Conservation (phyloP, 1,284 basidiomycete genomes). For the Cutaneotrichosporon dermatis region DNA sequence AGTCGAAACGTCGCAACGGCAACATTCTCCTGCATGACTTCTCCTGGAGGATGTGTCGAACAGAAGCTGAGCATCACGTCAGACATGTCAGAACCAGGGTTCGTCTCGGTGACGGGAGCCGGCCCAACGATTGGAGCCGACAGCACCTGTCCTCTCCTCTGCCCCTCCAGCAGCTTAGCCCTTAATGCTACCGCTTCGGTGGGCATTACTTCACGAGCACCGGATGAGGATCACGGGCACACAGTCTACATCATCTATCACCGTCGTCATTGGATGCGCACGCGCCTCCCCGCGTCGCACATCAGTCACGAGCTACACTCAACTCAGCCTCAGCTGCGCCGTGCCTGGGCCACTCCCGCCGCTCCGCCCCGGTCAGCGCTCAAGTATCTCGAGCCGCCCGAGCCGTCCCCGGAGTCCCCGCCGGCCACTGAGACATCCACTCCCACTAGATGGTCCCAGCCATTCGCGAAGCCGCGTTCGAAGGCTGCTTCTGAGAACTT, state of each 20-base stretch:
- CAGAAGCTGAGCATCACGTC: not conserved
- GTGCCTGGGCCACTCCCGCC: not conserved
- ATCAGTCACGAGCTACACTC: not conserved
- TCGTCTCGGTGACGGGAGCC: too few relatives aligned
- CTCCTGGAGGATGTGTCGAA: too few relatives aligned
- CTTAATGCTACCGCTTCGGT: too few relatives aligned
- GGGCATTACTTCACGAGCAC: too few relatives aligned
- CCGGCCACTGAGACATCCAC: not conserved
- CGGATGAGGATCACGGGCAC: not conserved
- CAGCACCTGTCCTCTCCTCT: too few relatives aligned
- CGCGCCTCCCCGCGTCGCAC: too few relatives aligned
- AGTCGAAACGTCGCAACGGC: too few relatives aligned
- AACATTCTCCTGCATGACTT: too few relatives aligned
- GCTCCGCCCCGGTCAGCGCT: not conserved
- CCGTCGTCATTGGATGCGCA: too few relatives aligned
- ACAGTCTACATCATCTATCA: not conserved
- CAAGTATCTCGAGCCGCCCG: too few relatives aligned
- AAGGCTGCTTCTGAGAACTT: constrained; percentile 75
- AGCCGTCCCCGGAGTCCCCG: not conserved
- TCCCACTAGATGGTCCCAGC: constrained; percentile 32
- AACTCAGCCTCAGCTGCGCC: not conserved
- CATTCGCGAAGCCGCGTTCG: constrained; percentile 61
- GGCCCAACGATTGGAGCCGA: too few relatives aligned
- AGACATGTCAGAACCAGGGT: not conserved
- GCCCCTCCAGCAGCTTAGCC: too few relatives aligned